Evolutionary conservation across 2,329 filamentous ascomycete genomes (phyloP).

Genomic region (Zymoseptoria crescenta): DNA sequence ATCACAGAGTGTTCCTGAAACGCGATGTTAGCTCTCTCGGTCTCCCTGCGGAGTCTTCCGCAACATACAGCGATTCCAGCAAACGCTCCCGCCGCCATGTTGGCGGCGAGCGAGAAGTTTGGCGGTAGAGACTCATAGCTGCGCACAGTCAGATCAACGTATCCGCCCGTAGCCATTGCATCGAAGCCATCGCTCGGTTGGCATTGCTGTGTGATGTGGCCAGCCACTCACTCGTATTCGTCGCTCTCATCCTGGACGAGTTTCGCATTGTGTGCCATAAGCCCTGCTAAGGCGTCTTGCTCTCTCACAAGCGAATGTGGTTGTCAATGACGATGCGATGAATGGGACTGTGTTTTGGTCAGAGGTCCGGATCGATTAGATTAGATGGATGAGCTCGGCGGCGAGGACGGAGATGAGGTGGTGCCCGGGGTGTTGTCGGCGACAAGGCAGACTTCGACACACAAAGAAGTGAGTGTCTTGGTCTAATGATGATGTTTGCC

Average conservation of each 20-base stretch:
- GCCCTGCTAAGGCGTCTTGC: neutral
- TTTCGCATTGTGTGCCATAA: neutral
- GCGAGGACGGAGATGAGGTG: neutral
- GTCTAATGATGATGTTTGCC: neutral
- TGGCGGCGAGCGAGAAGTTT: conserved; percentile 87
- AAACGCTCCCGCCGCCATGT: conserved; percentile 94
- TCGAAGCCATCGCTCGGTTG: neutral
- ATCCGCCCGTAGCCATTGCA: conserved; percentile 6
- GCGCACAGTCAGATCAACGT: conserved; percentile 17
- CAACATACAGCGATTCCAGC: conserved; percentile 83
- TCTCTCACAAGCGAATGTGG: neutral
- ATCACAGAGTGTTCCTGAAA: conserved; percentile 91
- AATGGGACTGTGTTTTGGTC: neutral
- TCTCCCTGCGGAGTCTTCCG: neutral
- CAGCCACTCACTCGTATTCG: conserved; percentile 30
- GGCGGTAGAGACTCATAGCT: conserved; percentile 90
- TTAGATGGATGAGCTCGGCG: neutral
- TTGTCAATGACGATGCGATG: neutral
- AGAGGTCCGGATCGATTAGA: neutral
- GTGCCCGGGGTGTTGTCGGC: neutral
- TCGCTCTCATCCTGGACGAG: conserved; percentile 21
- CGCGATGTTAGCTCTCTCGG: conserved; percentile 6
- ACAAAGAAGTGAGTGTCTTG: neutral
- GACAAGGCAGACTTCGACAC: neutral
- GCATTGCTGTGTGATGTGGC: neutral